phyloP scores from a whole-genome alignment of 2,329 filamentous ascomycete species.

The Thielaviopsis punctulata region DNA sequence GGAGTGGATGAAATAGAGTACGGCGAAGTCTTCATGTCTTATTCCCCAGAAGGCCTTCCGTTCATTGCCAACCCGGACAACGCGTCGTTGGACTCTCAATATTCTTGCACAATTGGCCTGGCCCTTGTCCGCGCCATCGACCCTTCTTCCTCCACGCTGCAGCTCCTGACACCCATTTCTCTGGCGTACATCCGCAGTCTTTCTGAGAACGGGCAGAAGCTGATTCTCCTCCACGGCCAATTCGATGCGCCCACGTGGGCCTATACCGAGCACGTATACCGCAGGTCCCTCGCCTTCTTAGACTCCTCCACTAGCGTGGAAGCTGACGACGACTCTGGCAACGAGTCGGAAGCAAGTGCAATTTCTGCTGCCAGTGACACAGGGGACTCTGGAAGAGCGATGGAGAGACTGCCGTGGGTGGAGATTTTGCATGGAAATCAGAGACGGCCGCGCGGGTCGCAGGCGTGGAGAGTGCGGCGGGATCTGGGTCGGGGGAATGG shows the following conservation, averaged over 20 bases:
- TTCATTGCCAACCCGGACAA: slow-evolving; percentile 39
- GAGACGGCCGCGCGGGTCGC: slow-evolving; percentile 38
- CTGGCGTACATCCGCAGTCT: slow-evolving; percentile 23
- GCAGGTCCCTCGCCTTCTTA: slow-evolving; percentile 16
- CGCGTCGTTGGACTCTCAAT: slow-evolving; percentile 39
- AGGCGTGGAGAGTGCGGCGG: slow-evolving; percentile 46
- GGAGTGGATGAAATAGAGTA: slow-evolving; percentile 1
- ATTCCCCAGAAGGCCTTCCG: slow-evolving; percentile 38
- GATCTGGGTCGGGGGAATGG: slow-evolving; percentile 33
- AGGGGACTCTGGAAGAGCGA: not conserved
- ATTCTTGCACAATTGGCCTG: slow-evolving; percentile 43
- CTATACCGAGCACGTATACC: slow-evolving; percentile 45
- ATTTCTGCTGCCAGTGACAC: slow-evolving; percentile 18
- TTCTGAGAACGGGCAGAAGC: slow-evolving; percentile 25
- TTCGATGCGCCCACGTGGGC: slow-evolving; percentile 55
- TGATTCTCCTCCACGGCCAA: slow-evolving; percentile 50
- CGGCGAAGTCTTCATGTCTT: slow-evolving; percentile 16
- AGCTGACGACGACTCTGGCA: slow-evolving; percentile 17
- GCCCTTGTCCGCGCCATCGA: slow-evolving; percentile 58
- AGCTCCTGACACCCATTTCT: slow-evolving; percentile 46
- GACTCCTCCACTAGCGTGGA: slow-evolving; percentile 12
- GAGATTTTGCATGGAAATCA: slow-evolving; percentile 37
- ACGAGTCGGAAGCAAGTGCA: slow-evolving; percentile 19
- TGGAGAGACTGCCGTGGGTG: slow-evolving; percentile 36
- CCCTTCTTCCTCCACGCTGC: slow-evolving; percentile 30